These are phyloP conservation scores for Psilocybe cyanescens DNA, from an alignment of 768 basidiomycete species.

Conservation along the genomic window DNA sequence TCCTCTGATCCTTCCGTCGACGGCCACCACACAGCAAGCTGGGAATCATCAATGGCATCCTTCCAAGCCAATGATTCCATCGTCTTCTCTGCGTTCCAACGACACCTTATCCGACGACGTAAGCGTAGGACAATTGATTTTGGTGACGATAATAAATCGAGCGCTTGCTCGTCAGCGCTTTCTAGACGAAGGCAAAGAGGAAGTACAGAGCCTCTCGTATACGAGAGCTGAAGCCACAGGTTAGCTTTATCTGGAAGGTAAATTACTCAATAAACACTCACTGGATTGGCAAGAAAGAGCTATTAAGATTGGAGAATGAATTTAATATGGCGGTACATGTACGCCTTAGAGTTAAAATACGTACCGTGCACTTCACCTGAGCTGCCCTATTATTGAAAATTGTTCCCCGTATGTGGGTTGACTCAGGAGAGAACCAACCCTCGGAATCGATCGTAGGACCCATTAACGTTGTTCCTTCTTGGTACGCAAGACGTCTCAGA, in stretches of 20 bases:
- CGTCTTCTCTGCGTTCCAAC: constrained; percentile 24
- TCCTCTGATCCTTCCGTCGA: constrained; percentile 19
- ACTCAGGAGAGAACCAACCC: constrained; percentile 37
- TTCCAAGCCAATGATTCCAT: constrained; percentile 11
- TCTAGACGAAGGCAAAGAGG: constrained; percentile 37
- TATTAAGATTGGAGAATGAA: constrained; percentile 13
- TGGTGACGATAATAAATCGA: constrained; percentile 37
- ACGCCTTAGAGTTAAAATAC: constrained; percentile 17
- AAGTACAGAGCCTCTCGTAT: constrained; percentile 41
- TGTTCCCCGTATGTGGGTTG: constrained; percentile 30
- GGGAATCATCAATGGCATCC: constrained; percentile 19
- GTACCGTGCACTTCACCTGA: constrained; percentile 35
- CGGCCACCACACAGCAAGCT: constrained; percentile 21
- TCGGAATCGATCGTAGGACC: constrained; percentile 41
- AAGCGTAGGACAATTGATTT: constrained; percentile 35
- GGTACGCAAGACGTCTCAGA: constrained; percentile 37
- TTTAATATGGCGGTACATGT: not conserved
- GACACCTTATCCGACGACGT: constrained; percentile 16
- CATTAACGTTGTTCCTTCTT: constrained; percentile 32
- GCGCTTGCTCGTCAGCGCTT: constrained; percentile 33
- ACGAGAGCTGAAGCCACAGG: constrained; percentile 33
- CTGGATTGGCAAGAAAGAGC: constrained; percentile 45
- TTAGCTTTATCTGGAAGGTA: not conserved
- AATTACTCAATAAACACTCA: constrained; percentile 14
- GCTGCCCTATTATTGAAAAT: constrained; percentile 29